Conservation (phyloP, 2,329 filamentous ascomycete genomes). For the Parascedosporium putredinis region DNA sequence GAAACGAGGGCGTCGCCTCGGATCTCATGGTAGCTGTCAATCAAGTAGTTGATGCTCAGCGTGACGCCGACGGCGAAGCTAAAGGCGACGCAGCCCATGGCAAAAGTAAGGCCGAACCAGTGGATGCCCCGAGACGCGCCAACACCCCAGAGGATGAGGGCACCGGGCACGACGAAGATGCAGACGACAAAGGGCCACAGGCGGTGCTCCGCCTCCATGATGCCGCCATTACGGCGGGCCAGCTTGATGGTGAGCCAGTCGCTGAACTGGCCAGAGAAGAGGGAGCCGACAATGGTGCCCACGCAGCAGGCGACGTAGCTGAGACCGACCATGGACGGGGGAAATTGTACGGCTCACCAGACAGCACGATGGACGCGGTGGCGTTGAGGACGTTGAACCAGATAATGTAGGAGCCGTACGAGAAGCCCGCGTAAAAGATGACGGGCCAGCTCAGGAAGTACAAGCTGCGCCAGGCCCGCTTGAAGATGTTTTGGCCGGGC, state of each 20-base stretch:
- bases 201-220: slow-evolving; percentile 24
- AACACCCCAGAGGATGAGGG: slow-evolving; percentile 37
- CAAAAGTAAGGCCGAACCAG: slow-evolving; percentile 23
- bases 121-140: slow-evolving; percentile 24
- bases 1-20: slow-evolving; percentile 21
- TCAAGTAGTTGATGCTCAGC: slow-evolving; percentile 21
- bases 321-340: slow-evolving; percentile 20
- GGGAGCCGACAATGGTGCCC: slow-evolving; percentile 14
- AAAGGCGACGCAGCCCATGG: slow-evolving; percentile 20
- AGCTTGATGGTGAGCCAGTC: slow-evolving; percentile 21
- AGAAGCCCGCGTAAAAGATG: slow-evolving; percentile 26
- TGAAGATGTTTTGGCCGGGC: slow-evolving; percentile 20
- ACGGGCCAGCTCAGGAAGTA: slow-evolving; percentile 29
- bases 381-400: slow-evolving; percentile 26
- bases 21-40: slow-evolving; percentile 25
- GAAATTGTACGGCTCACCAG: slow-evolving; percentile 24
- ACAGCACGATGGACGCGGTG: slow-evolving; percentile 21
- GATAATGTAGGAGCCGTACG: slow-evolving; percentile 22
- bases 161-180: slow-evolving; percentile 26
- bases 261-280: slow-evolving; percentile 20
- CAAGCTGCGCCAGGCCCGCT: slow-evolving; percentile 25
- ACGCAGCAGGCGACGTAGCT: slow-evolving; percentile 16
- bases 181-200: slow-evolving; percentile 23
- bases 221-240: slow-evolving; percentile 23
- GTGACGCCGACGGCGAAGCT: slow-evolving; percentile 21